phyloP scores from a whole-genome alignment of 768 basidiomycete genomes.

The Panaeolus cyanescens region DNA sequence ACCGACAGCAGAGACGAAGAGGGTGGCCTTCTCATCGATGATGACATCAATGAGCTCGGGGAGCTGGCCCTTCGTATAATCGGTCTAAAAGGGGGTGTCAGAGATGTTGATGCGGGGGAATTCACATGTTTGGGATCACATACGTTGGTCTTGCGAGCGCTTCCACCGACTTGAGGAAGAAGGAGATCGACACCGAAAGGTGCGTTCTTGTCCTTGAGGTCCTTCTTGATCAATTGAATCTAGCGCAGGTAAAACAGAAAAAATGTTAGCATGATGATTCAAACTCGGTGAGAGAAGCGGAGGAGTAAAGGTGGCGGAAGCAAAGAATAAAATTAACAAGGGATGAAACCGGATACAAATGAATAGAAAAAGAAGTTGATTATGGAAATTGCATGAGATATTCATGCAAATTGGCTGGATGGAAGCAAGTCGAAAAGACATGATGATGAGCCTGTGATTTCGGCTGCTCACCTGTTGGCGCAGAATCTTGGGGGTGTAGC shows the following conservation, averaged over 20 bases:
- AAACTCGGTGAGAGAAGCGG: slow-evolving; percentile 6
- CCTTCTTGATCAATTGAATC: slow-evolving; percentile 75
- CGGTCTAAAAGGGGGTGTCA: slow-evolving; percentile 48
- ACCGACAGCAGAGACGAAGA: slow-evolving; percentile 93
- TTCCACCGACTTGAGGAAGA: slow-evolving; percentile 84
- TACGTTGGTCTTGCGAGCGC: slow-evolving; percentile 90
- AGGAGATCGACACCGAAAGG: slow-evolving; percentile 94
- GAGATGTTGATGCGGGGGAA: background rate
- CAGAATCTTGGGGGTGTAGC: slow-evolving; percentile 82
- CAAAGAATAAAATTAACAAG: background rate
- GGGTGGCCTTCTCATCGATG: slow-evolving; percentile 83
- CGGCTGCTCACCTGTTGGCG: slow-evolving; percentile 62
- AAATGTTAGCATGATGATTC: slow-evolving; percentile 5
- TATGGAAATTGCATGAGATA: background rate
- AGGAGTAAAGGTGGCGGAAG: background rate
- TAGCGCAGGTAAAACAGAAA: slow-evolving; percentile 27
- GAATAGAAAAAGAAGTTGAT: background rate
- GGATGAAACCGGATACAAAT: background rate
- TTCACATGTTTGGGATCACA: slow-evolving; percentile 11
- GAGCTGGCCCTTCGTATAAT: slow-evolving; percentile 89
- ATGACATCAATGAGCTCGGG: slow-evolving; percentile 86
- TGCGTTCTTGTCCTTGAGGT: slow-evolving; percentile 70
- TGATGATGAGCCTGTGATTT: background rate
- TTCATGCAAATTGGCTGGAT: background rate
- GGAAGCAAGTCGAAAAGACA: background rate